Base-by-base conservation (phyloP, 2,329 filamentous ascomycete species). In the Hypoxylon sp. region DNA sequence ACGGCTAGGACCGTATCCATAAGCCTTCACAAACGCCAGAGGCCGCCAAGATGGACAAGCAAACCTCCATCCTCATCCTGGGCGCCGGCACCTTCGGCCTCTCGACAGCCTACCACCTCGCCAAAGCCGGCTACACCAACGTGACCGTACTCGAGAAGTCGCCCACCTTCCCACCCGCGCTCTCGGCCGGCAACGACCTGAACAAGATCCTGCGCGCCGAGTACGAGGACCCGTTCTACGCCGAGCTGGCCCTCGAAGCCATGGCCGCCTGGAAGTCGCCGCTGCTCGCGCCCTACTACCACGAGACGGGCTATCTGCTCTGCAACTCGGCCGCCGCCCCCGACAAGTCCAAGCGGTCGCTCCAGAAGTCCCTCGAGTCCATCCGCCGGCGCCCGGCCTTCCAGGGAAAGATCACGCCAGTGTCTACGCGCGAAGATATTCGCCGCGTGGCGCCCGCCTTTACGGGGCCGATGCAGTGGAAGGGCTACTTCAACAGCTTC, bases 171-270 rank as follows among this genome's bases (percentile, higher is more conserved):
- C 80, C 80, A 3, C 77, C 79, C 3, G 70, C 56, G 1, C 73
- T 72, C 65, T 85, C 84, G 0, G 85, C 83, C 0, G 83, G 79
- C 17, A 83, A 84, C 56, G 83, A 87, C 60, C 67, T 87, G 21
- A 87, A 87, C 68, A 87, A 87, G 69, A 86, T 87, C 52, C 75
- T 87, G 29, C 77, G 83, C 2, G 82, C 79, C 3, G 83, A 86
- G 61, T 86, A 86, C 55, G 81, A 83, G 58, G 82, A 85, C 55
- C 73, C 76, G 0, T 84, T 83, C 52, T 86, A 87, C 56, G 81
- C 82, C 0, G 74, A 83, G 2, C 66, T 85, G 38, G 79, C 83
- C 1, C 71, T 84, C 50, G 72, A 83, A 76, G 82, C 83, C 0
- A 81, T 84, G 9, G 64, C 75, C 20, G 78, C 75, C 13, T 86